A percentile compares a stretch with the other conserved stretches of the same genome.
Evolutionary conservation across 495 filamentous ascomycete species (phyloP).

Genomic region (Penicillium paxilli): DNA sequence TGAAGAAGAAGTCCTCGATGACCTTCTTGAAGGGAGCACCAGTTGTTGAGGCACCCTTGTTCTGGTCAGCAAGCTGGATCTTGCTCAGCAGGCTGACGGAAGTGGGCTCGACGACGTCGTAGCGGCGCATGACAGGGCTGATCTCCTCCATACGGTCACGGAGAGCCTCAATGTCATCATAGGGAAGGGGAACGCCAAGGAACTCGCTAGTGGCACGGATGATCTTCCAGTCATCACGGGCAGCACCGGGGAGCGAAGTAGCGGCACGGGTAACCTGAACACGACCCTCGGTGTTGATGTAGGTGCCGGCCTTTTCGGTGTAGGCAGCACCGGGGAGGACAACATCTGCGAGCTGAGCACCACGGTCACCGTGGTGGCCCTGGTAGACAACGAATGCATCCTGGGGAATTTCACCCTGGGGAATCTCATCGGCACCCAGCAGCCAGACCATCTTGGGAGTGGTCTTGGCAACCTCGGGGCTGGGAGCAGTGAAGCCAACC

Average conservation of each 20-base stretch:
- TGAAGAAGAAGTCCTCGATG: slow-evolving; percentile 96
- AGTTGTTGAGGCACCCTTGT: slow-evolving; percentile 75
- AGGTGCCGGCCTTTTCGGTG: slow-evolving; percentile 96
- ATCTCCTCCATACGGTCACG: slow-evolving; percentile 95
- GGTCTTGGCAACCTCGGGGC: slow-evolving; percentile 70
- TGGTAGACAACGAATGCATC: slow-evolving; percentile 97
- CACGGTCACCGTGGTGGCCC: slow-evolving; percentile 93
- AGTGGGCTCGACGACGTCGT: slow-evolving; percentile 85
- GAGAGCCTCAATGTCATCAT: slow-evolving; percentile 85
- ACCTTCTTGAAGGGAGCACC: slow-evolving; percentile 72
- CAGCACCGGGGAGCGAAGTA: slow-evolving; percentile 79
- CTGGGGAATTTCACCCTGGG: slow-evolving; percentile 78
- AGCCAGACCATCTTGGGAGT: slow-evolving; percentile 96
- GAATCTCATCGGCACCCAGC: slow-evolving; percentile 90
- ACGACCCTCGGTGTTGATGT: slow-evolving; percentile 95
- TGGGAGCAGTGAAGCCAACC: slow-evolving; percentile 87
- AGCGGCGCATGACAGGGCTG: slow-evolving; percentile 80
- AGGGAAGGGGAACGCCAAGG: slow-evolving; percentile 82
- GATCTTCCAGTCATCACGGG: slow-evolving; percentile 98
- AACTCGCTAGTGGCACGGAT: slow-evolving; percentile 89
- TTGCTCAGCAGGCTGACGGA: slow-evolving; percentile 72
- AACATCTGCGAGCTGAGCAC: slow-evolving; percentile 89
- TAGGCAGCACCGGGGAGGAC: slow-evolving; percentile 93
- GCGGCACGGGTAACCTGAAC: slow-evolving; percentile 90
- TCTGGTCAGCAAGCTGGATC: slow-evolving; percentile 91